Conservation (phyloP, 148 eudicot genomes). For the Dysphania ambrosioides region DNA sequence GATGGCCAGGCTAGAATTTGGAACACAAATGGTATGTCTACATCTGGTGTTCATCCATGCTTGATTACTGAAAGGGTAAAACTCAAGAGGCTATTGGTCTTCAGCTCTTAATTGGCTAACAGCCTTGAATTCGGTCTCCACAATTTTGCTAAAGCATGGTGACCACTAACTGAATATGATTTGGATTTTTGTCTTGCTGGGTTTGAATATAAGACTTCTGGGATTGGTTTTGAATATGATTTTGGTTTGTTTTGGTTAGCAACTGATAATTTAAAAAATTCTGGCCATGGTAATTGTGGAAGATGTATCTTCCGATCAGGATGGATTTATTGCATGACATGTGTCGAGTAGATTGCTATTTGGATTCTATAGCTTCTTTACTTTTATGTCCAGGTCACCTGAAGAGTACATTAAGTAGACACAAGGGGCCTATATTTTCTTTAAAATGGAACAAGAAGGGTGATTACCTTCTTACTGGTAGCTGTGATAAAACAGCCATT, state of each 20-base stretch:
- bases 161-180: background rate
- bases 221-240: too few species aligned
- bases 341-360: background rate
- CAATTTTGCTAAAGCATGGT: background rate
- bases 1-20: conserved; percentile 88
- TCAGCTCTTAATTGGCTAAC: background rate
- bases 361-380: conserved; percentile 9
- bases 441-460: conserved; percentile 76
- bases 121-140: background rate
- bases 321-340: background rate
- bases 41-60: background rate
- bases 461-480: conserved; percentile 74
- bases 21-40: conserved; percentile 49
- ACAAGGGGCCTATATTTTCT: conserved; percentile 59
- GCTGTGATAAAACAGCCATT: conserved; percentile 62
- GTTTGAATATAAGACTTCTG: background rate
- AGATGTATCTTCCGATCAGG: background rate
- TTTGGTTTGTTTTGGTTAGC: background rate
- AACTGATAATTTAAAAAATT: background rate
- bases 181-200: background rate
- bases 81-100: background rate
- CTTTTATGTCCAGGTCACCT: conserved; percentile 38
- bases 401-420: conserved; percentile 47
- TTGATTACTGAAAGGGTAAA: background rate
- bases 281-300: conserved; percentile 3